Conservation (phyloP, 257 asterid genomes). For the Ilex asprella region DNA sequence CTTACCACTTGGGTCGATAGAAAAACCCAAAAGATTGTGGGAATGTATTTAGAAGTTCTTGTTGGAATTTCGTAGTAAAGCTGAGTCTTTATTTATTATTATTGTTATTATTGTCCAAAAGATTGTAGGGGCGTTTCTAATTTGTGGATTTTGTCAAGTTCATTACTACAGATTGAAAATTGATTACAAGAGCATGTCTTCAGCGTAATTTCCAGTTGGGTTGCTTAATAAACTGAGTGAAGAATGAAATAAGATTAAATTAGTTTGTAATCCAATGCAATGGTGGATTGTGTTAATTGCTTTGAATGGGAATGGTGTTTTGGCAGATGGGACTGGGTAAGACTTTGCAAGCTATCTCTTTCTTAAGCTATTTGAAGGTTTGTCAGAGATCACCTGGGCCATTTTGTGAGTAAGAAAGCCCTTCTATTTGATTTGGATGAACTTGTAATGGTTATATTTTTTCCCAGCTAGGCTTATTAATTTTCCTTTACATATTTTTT, state of each 20-base stretch:
- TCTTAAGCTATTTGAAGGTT: constrained; percentile 78
- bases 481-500: constrained; percentile 6
- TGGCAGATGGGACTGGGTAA: constrained; percentile 93
- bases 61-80: no score
- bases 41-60: no score
- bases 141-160: no score
- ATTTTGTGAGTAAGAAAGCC: constrained; percentile 54
- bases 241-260: no score
- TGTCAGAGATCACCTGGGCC: constrained; percentile 61
- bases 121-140: no score
- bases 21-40: neutral
- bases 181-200: no score
- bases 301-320: constrained; percentile 14
- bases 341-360: constrained; percentile 84
- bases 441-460: neutral
- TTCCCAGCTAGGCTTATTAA: constrained; percentile 4
- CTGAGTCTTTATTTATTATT: no score
- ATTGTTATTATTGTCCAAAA: no score
- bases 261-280: no score
- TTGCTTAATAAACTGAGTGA: no score
- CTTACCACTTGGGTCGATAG: neutral
- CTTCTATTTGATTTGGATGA: neutral
- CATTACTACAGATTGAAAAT: no score
- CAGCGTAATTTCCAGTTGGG: no score
- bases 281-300: neutral